Base-by-base conservation (phyloP, 108 stramenopile genomes). In the Cyclostephanos invisitatus region DNA sequence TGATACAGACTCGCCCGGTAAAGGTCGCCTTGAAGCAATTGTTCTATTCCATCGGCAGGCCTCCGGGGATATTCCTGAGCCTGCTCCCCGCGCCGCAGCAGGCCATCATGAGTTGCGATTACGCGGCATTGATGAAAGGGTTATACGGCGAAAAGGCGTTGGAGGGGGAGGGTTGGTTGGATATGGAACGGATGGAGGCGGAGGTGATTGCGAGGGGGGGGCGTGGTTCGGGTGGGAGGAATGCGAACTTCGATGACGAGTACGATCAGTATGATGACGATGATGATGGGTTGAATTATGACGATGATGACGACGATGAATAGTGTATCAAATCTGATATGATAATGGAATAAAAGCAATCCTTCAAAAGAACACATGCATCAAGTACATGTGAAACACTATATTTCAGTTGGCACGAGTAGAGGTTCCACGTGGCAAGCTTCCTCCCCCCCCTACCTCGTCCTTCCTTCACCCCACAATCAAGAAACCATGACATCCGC, bases 21-120 rank as follows among this genome's bases (percentile, higher is more conserved):
- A 91, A 94, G 78, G 59, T 94, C 12, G 83, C 76, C 71, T 53
- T 84, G 56, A 91, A 91, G 71, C 84, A 80, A n/a, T 51, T 89
- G 21, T 88, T 94, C 68, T 94, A 94, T 59, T 71, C 84, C n/a
- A 68, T 88, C 25, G 58, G 89, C 36, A 75, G 90, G 62, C 90
- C 90, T 28, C 92, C 92, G 6, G 74, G 79, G 4, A 88, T 94
- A 44, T 56, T 94, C 17, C 72, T 91, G 14, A 90, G 87, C 70
- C 74, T 94, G 65, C 66, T 94, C 38, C 89, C 93, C 8, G 93
- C 90, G 38, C 90, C 93, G 22, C 89, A 94, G 67, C 93, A 94
- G 74, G 83, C 83, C n/a, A 91, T 94, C 21, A 79, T 94, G 83
- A 86, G 84, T 68, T 65, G 82, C 36, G 75, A 85, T 46, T 80